Evolutionary conservation across 106 monocot species (phyloP).

Genomic region (Dendrobium nobile): DNA sequence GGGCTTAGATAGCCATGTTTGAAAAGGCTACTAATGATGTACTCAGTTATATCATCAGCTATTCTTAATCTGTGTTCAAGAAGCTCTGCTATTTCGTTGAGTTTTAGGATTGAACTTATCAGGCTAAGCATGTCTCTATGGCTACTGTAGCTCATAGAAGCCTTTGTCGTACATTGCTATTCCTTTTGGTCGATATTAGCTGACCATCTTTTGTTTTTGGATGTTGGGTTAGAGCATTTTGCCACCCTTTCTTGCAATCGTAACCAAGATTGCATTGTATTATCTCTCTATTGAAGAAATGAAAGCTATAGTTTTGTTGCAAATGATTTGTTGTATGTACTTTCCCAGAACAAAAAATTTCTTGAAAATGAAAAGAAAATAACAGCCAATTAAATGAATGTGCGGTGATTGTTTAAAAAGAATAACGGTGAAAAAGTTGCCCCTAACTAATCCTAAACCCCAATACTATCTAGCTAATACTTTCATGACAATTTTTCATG

Average conservation of each 20-base stretch:
- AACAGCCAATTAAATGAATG: too few species aligned
- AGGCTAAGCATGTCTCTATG: background rate
- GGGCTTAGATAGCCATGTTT: background rate
- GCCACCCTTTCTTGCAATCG: background rate
- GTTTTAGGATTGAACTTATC: background rate
- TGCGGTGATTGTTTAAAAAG: too few species aligned
- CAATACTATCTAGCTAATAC: too few species aligned
- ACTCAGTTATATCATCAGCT: background rate
- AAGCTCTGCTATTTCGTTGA: background rate
- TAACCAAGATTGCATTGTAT: background rate
- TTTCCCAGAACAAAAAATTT: too few species aligned
- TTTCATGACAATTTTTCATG: too few species aligned
- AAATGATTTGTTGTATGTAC: background rate
- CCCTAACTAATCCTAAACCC: too few species aligned
- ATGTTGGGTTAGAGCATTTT: background rate
- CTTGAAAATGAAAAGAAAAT: too few species aligned
- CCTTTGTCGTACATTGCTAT: background rate
- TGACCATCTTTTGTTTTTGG: background rate
- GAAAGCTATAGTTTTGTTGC: background rate
- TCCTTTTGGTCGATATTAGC: background rate
- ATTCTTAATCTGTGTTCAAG: background rate
- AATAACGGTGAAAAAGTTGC: too few species aligned
- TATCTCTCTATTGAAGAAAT: background rate
- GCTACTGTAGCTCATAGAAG: background rate
- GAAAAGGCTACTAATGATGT: background rate